phyloP scores from a whole-genome alignment of 2,329 filamentous ascomycete species.

The Ilyonectria robusta region DNA sequence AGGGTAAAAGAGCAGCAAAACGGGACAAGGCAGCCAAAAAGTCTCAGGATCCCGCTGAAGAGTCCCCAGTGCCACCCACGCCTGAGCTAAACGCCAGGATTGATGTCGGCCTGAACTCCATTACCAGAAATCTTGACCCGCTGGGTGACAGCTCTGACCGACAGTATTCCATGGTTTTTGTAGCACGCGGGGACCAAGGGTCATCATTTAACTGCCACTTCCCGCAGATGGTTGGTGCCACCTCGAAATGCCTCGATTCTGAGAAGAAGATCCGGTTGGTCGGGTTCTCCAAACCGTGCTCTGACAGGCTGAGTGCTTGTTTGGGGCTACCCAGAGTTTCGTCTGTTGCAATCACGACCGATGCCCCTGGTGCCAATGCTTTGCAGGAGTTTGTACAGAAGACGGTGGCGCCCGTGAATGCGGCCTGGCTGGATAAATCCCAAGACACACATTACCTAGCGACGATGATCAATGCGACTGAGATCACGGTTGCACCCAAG shows the following conservation, averaged over 20 bases:
- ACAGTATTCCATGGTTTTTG: constrained; percentile 69
- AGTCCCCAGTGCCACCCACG: constrained; percentile 51
- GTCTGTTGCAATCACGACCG: constrained; percentile 71
- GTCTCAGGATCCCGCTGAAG: constrained; percentile 33
- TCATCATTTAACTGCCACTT: constrained; percentile 73
- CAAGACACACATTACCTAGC: constrained; percentile 45
- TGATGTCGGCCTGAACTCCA: constrained; percentile 75
- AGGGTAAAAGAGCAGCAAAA: constrained; percentile 69
- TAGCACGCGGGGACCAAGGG: constrained; percentile 70
- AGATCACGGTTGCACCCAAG: constrained; percentile 55
- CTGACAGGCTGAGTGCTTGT: constrained; percentile 68
- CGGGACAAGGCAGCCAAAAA: constrained; percentile 62
- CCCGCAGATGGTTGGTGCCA: constrained; percentile 66
- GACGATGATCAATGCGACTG: constrained; percentile 53
- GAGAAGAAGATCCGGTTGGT: constrained; percentile 69
- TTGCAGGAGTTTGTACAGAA: constrained; percentile 70
- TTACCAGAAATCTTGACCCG: constrained; percentile 68
- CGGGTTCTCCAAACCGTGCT: constrained; percentile 72
- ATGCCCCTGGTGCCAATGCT: constrained; percentile 69
- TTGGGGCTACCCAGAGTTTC: constrained; percentile 76
- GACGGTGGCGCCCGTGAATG: constrained; percentile 66
- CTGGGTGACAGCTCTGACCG: constrained; percentile 5
- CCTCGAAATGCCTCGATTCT: constrained; percentile 59
- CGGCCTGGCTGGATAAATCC: constrained; percentile 64
- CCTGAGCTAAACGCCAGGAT: constrained; percentile 71